Base-by-base conservation (phyloP, 164 flowering plant species). In the Piper longum region DNA sequence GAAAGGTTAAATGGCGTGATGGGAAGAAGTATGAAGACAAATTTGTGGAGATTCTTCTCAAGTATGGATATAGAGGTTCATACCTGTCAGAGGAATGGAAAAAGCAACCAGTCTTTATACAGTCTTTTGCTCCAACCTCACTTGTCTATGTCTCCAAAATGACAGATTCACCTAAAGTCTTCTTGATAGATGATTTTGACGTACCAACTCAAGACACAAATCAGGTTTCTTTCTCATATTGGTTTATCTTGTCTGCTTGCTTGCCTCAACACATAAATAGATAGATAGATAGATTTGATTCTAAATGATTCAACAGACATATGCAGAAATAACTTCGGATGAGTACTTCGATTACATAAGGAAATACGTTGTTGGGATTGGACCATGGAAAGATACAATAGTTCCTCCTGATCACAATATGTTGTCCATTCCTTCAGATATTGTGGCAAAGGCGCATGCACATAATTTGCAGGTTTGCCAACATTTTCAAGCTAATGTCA, bases 121-220 rank as follows among this genome's bases (percentile, higher is more conserved):
- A 95, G 80, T 95, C 97, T 18, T 95, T 95, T 72, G 99, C 99
- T 57, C 96, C 97, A 63, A 78, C 93, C 55, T 88, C 97, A 18
- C 89, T 95, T 54, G 68, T 84, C 43, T 81, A 95, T 64, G 59
- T 77, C 62, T 82, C 96, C 17, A 89, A 88, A 64, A 67, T 72
- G 69, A 95, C 96, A 26, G 86, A 95, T 72, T 75, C 75, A 26
- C 97, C 97, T 16, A 91, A 91, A 70, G 75, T 95, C 66, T 81
- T 95, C 59, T 71, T 95, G 66, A 95, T 95, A 58, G 96, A 87
- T 75, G 93, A 89, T 62, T 69, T 82, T 16, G 79, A 75, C 5
- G 57, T 81, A 0, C 87, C 80, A 66, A 91, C 96, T 52, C 85
- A 87, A 67, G 99, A 91, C 72, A 91, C 97, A 54, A 86, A 89